Evolutionary conservation across 202 grass and related monocot species (phyloP), one percentile per base, ranked within the genome.

Genomic region (Saccharum hybrid): DNA sequence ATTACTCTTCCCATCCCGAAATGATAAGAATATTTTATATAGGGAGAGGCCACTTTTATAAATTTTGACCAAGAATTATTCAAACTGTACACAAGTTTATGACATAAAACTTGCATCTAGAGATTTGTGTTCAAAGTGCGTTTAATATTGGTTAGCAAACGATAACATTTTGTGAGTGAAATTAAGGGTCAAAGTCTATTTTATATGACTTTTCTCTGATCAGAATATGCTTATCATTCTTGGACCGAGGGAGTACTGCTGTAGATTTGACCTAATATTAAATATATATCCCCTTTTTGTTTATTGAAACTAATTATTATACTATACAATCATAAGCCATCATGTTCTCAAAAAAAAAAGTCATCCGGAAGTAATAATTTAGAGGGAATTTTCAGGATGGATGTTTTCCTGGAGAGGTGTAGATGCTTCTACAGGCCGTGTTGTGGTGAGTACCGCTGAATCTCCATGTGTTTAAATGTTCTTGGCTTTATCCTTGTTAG

Each of bases 331-430:
- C 21, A 39, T 43, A 30, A 41, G n/a, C n/a, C n/a, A n/a, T n/a
- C n/a, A n/a, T n/a, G n/a, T n/a, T n/a, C n/a, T n/a, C n/a, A n/a
- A n/a, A n/a, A n/a, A n/a, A n/a, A n/a, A n/a, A n/a, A n/a, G 54
- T 19, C 39, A 51, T 59, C 2, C 2, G 13, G 69, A 76, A 10
- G 28, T 91, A 63, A 74, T 68, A 1, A 42, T 87, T 71, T 80
- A 42, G 62, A 61, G 5, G 9, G 66, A 5, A 78, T 85, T 88
- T 46, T 30, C 83, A 99, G 96, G 91, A 65, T 83, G 78, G 49
- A 61, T 96, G 72, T 84, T 99, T 67, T 96, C 93, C 9, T 94
- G 91, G 93, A 92, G 75, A 86, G 75, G 81, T 82, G 71, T 90
- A 36, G 84, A 92, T 92, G 86, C 89, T 86, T 46, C 87, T 36